Percentiles rank a stretch among this genome's conserved stretches.
Evolutionary conservation across 768 basidiomycete species (phyloP).

Genomic region (Suillus subaureus): DNA sequence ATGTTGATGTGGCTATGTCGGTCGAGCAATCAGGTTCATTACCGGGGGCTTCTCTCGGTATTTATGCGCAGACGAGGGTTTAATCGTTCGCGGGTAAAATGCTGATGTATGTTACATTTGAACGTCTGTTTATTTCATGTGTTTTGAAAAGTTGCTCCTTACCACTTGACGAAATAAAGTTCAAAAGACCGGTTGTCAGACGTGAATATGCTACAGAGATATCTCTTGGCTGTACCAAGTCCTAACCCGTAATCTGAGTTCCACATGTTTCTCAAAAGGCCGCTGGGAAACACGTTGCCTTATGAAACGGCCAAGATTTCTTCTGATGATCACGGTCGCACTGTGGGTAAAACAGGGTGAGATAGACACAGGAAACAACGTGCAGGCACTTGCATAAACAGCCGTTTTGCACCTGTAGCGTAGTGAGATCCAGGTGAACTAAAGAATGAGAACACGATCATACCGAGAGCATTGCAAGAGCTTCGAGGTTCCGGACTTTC

Average conservation of each 20-base stretch:
- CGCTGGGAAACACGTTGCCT: slow-evolving; percentile 34
- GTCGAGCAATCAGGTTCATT: background rate
- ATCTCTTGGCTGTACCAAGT: background rate
- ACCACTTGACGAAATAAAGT: background rate
- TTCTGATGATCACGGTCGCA: slow-evolving; percentile 40
- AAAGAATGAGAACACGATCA: background rate
- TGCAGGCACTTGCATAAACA: slow-evolving; percentile 40
- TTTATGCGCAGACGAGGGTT: background rate
- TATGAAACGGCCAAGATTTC: slow-evolving; percentile 39
- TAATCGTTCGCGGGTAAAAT: background rate
- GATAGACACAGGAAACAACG: background rate
- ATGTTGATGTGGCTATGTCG: background rate
- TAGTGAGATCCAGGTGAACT: background rate
- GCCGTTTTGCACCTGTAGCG: slow-evolving; percentile 41
- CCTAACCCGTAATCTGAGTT: background rate
- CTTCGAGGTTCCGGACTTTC: slow-evolving; percentile 25
- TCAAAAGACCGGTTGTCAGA: background rate
- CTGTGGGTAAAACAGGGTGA: slow-evolving; percentile 21
- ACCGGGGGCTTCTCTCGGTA: background rate
- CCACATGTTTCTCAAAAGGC: slow-evolving; percentile 27
- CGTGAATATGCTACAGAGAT: background rate
- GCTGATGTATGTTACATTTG: background rate
- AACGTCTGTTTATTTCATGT: background rate
- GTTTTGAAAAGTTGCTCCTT: background rate
- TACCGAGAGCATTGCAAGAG: slow-evolving; percentile 39